Evolutionary conservation across 768 basidiomycete species (phyloP).

Genomic region (Coprinopsis marcescibilis): DNA sequence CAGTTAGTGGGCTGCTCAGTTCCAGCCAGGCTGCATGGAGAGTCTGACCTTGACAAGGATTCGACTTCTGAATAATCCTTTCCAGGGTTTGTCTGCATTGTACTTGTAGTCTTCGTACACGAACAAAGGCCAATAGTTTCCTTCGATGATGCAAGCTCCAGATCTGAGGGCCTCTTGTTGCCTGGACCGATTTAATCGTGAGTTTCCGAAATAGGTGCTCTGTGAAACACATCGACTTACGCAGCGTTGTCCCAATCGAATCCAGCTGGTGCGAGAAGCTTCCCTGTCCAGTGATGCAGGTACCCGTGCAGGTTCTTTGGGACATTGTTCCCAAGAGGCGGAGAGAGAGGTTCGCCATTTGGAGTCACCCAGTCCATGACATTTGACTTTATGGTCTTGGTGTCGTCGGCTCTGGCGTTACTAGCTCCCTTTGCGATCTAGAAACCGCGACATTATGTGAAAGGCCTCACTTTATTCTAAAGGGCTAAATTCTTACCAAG

Average conservation of each 20-base stretch:
- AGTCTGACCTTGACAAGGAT: conserved; percentile 8
- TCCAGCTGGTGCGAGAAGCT: conserved; percentile 17
- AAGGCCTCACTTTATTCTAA: neutral
- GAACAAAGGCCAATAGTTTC: conserved; percentile 16
- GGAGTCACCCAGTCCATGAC: conserved; percentile 17
- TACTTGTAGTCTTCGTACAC: conserved; percentile 16
- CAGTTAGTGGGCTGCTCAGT: neutral
- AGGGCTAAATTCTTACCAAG: neutral
- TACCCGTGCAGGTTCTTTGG: conserved; percentile 14
- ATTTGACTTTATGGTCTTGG: conserved; percentile 4
- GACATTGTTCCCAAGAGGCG: conserved; percentile 12
- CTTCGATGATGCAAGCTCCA: conserved; percentile 5
- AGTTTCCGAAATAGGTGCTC: neutral
- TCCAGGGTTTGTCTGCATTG: conserved; percentile 15
- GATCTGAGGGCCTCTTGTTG: conserved; percentile 2
- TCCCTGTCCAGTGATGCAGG: conserved; percentile 16
- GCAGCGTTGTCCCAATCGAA: conserved; percentile 16
- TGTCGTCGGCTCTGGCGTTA: conserved; percentile 11
- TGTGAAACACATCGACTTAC: conserved; percentile 12
- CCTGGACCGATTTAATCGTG: conserved; percentile 5
- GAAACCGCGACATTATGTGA: neutral
- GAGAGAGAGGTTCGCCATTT: conserved; percentile 9
- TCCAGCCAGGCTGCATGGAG: neutral
- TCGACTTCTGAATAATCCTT: conserved; percentile 10
- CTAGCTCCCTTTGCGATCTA: conserved; percentile 12